Evolutionary conservation across 2,329 filamentous ascomycete genomes (phyloP).

Genomic region (Escovopsis sp.): DNA sequence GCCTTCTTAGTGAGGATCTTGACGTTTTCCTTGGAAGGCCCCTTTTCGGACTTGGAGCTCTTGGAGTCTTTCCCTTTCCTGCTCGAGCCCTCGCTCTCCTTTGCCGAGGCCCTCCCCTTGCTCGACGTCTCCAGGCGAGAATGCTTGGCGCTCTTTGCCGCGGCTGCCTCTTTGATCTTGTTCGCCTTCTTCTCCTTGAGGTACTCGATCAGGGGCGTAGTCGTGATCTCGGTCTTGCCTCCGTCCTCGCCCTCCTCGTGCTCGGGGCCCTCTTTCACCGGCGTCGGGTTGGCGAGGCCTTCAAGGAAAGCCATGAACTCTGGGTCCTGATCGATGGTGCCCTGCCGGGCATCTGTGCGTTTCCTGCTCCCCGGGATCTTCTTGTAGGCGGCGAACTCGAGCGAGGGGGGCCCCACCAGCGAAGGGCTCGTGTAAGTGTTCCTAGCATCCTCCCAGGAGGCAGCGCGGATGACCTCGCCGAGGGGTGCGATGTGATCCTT

Average conservation of each 20-base stretch:
- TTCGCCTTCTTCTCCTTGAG: slow-evolving; percentile 85
- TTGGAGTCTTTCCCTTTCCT: slow-evolving; percentile 53
- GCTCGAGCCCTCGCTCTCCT: slow-evolving; percentile 36
- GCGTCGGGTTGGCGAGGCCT: slow-evolving; percentile 58
- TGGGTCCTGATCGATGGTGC: slow-evolving; percentile 89
- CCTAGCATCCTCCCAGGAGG: slow-evolving; percentile 68
- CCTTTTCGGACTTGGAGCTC: slow-evolving; percentile 36
- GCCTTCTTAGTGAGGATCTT: slow-evolving; percentile 49
- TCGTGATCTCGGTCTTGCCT: slow-evolving; percentile 49
- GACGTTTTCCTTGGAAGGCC: slow-evolving; percentile 38
- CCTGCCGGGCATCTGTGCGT: slow-evolving; percentile 70
- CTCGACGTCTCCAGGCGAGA: slow-evolving; percentile 36
- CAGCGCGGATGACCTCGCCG: slow-evolving; percentile 52
- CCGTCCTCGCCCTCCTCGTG: slow-evolving; percentile 26
- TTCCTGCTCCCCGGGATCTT: slow-evolving; percentile 63
- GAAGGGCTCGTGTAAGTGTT: slow-evolving; percentile 57
- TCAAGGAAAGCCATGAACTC: slow-evolving; percentile 93
- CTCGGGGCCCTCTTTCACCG: slow-evolving; percentile 29
- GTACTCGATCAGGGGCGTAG: slow-evolving; percentile 80
- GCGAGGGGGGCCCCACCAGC: slow-evolving; percentile 60
- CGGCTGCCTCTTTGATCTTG: slow-evolving; percentile 39
- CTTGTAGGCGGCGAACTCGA: slow-evolving; percentile 75
- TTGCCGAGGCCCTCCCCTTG: slow-evolving; percentile 31
- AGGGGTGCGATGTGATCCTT: slow-evolving; percentile 53
- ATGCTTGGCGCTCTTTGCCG: slow-evolving; percentile 36